Conservation (phyloP, 176 grass and related monocot species). For the Secale cereale region DNA sequence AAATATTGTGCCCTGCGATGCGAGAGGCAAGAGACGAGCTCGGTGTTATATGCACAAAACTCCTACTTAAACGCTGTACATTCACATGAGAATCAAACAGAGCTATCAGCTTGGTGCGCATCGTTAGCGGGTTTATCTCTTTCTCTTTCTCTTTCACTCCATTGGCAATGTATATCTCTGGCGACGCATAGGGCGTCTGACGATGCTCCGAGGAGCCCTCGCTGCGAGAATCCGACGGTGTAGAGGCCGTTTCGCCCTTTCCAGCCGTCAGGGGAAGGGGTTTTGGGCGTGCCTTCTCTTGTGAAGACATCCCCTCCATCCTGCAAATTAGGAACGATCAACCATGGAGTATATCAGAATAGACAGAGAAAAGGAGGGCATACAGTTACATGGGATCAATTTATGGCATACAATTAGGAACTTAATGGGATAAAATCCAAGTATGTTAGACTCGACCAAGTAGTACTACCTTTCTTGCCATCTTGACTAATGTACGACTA, state of each 20-base stretch:
- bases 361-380: not conserved
- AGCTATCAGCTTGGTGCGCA: not conserved
- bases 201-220: conserved; percentile 77
- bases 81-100: conserved; percentile 10
- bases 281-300: conserved; percentile 55
- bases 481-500: not conserved
- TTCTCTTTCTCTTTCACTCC: conserved; percentile 30
- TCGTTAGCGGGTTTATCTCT: not conserved
- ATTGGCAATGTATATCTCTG: conserved; percentile 57
- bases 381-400: not conserved
- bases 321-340: conserved; percentile 25
- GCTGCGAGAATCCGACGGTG: conserved; percentile 75
- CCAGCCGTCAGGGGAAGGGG: conserved; percentile 65
- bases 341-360: not conserved
- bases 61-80: conserved; percentile 27
- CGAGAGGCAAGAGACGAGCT: not conserved
- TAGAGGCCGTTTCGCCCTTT: conserved; percentile 81
- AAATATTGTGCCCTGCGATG: too few species aligned
- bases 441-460: not conserved
- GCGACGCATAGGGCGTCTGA: conserved; percentile 73
- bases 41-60: conserved; percentile 4
- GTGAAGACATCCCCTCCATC: conserved; percentile 59
- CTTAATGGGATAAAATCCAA: not conserved
- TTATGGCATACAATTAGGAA: too few species aligned
- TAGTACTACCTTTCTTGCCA: not conserved